Evolutionary conservation across 2,329 filamentous ascomycete genomes (phyloP).

Genomic region (Aspergillus transmontanensis): DNA sequence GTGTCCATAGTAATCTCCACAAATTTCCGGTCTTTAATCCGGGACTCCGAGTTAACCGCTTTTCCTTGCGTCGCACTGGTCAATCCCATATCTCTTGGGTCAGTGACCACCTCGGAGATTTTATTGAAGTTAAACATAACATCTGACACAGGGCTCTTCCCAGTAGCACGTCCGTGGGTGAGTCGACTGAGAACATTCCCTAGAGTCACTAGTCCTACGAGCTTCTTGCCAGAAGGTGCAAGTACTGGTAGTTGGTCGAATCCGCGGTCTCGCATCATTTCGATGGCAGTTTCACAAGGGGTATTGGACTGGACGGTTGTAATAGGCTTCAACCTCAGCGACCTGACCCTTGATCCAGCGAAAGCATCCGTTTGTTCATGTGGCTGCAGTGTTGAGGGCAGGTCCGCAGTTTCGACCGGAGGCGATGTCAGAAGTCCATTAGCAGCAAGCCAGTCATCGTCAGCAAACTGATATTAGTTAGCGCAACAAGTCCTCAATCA

Average conservation of each 20-base stretch:
- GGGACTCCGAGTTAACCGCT: slow-evolving; percentile 35
- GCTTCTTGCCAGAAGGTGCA: slow-evolving; percentile 65
- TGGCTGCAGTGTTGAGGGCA: slow-evolving; percentile 30
- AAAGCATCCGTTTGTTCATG: slow-evolving; percentile 66
- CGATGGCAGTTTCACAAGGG: slow-evolving; percentile 82
- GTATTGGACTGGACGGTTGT: slow-evolving; percentile 76
- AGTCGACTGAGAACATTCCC: slow-evolving; percentile 93
- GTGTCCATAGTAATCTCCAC: slow-evolving; percentile 94
- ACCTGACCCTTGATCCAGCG: slow-evolving; percentile 74
- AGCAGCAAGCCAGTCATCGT: slow-evolving; percentile 97
- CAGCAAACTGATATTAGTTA: slow-evolving; percentile 67
- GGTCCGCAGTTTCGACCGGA: slow-evolving; percentile 46
- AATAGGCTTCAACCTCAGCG: slow-evolving; percentile 88
- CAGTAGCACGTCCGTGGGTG: slow-evolving; percentile 76
- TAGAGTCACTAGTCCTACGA: slow-evolving; percentile 90
- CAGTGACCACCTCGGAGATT: slow-evolving; percentile 87
- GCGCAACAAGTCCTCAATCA: slow-evolving; percentile 4
- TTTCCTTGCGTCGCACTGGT: slow-evolving; percentile 23
- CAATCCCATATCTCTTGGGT: slow-evolving; percentile 67
- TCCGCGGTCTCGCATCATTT: slow-evolving; percentile 97
- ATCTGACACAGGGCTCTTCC: slow-evolving; percentile 72
- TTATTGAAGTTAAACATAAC: slow-evolving; percentile 97
- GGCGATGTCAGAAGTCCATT: slow-evolving; percentile 81
- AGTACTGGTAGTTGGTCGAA: slow-evolving; percentile 97
- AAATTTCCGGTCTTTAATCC: slow-evolving; percentile 67